Evolutionary conservation across 345 rosid species (phyloP).

Genomic region (Eucalyptus tenuipes): DNA sequence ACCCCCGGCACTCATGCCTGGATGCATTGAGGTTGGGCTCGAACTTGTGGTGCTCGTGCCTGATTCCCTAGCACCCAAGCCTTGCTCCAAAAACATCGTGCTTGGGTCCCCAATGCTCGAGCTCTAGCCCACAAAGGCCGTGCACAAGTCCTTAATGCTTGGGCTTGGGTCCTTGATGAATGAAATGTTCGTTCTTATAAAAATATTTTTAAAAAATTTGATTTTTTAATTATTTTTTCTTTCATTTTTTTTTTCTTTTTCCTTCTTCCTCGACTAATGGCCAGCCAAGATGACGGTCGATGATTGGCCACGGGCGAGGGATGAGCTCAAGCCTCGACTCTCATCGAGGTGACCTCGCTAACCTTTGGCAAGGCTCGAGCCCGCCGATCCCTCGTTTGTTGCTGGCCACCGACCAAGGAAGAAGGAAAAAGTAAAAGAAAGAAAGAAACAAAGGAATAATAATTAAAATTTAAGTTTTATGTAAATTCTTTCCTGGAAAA

Average conservation of each 20-base stretch:
- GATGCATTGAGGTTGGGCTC: background rate
- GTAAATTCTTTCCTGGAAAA: rapidly evolving
- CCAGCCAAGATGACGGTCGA: rapidly evolving
- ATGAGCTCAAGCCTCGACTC: background rate
- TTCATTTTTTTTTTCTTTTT: no score
- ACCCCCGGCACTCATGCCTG: rapidly evolving
- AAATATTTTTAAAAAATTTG: no score
- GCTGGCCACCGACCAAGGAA: background rate
- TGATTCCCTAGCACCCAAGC: background rate
- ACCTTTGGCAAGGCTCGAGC: background rate
- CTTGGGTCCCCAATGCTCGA: background rate
- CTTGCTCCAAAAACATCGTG: rapidly evolving
- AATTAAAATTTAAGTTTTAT: rapidly evolving
- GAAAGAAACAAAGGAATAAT: no score
- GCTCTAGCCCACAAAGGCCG: rapidly evolving
- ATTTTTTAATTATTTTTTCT: no score
- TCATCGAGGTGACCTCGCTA: no score
- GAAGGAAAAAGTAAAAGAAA: background rate
- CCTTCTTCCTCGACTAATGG: background rate
- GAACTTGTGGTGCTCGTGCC: background rate
- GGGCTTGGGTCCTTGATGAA: background rate
- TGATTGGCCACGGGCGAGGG: background rate
- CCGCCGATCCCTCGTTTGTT: rapidly evolving
- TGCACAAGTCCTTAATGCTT: background rate
- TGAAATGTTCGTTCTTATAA: background rate